Base-by-base conservation (phyloP, 164 flowering plant genomes). In the Liquidambar formosana region DNA sequence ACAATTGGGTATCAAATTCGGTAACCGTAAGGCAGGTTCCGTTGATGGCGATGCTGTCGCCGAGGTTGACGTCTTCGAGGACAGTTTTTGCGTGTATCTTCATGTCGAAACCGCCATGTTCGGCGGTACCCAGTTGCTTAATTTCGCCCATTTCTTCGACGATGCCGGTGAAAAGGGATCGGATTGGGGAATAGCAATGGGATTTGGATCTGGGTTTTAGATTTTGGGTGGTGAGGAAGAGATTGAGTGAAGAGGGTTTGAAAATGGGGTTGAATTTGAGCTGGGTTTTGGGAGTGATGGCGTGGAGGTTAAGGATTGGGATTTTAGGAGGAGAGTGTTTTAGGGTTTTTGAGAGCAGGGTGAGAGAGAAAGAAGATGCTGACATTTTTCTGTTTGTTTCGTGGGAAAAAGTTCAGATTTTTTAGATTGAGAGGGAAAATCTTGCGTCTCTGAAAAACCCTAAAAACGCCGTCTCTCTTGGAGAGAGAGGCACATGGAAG, bases 11-110 rank as follows among this genome's bases (percentile, higher is more conserved):
- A 47, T 88, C 91, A 71, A 87, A 92, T 19, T 82, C 75, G 0
- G 94, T 84, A 22, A 94, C 97, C 1, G 98, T 94, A 10, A 94
- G 85, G 73, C 98, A 94, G 0, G 97, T 88, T 0, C 98, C 98
- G 45, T 94, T 91, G 19, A 92, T 88, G 23, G 99, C 78, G 46
- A 94, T 94, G 80, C 97, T 92, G 79, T 94, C 97, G n/a, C 97
- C 97, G 53, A 89, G 86, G 45, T 86, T 81, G 16, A 94, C 88
- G 57, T 77, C 97, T 74, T 81, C 83, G 21, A 94, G 85, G 46
- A 92, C 83, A 14, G 79, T 79, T 68, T 78, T 84, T 9, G 93
- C 91, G 10, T 60, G 47, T 59, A 94, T 87, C 66, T 65, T 88
- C 82, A 94, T 74, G 73, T 80, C 85, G 73, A 87, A 88, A 6